These are phyloP conservation scores for Euphorbia schlechtendalii DNA, from an alignment of 441 rosid genomes.

Conservation along the genomic window DNA sequence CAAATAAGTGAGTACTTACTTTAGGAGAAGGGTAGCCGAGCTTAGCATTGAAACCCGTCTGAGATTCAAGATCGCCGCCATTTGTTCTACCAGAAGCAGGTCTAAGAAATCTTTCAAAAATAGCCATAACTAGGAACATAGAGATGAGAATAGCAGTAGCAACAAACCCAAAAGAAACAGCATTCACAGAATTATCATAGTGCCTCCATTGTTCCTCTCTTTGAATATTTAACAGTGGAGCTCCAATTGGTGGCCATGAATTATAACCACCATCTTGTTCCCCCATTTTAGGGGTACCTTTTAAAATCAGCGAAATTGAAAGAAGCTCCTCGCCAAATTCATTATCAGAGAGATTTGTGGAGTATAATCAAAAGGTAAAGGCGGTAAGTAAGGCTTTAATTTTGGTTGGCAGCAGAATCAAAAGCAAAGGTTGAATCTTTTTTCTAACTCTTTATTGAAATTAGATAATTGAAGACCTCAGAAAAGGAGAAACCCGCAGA, in stretches of 20 bases:
- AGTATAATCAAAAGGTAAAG: conserved; percentile 15
- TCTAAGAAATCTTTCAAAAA: conserved; percentile 78
- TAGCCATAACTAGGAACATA: conserved; percentile 95
- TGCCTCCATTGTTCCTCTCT: conserved; percentile 57
- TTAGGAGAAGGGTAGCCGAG: conserved; percentile 77
- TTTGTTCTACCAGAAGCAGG: conserved; percentile 28
- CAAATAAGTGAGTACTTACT: conserved; percentile 38
- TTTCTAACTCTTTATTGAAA: not conserved
- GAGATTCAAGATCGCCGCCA: conserved; percentile 51
- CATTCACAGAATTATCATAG: conserved; percentile 74
- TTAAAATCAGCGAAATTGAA: not conserved
- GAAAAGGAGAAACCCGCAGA: conserved; percentile 7
- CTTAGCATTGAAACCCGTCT: conserved; percentile 45
- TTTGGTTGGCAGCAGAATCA: conserved; percentile 2
- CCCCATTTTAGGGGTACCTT: conserved; percentile 23
- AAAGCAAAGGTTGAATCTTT: conserved; percentile 15
- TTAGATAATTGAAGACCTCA: conserved; percentile 1
- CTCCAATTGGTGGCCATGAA: conserved; percentile 65
- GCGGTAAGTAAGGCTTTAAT: conserved; percentile 25
- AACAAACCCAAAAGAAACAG: conserved; percentile 92
- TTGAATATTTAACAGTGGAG: conserved; percentile 38
- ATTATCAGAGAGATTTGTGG: conserved; percentile 8
- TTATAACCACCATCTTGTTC: conserved; percentile 20
- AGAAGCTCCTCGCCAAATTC: conserved; percentile 15
- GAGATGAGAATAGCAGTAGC: conserved; percentile 97